Evolutionary conservation across 345 rosid genomes (phyloP).

Genomic region (Pistacia vera): DNA sequence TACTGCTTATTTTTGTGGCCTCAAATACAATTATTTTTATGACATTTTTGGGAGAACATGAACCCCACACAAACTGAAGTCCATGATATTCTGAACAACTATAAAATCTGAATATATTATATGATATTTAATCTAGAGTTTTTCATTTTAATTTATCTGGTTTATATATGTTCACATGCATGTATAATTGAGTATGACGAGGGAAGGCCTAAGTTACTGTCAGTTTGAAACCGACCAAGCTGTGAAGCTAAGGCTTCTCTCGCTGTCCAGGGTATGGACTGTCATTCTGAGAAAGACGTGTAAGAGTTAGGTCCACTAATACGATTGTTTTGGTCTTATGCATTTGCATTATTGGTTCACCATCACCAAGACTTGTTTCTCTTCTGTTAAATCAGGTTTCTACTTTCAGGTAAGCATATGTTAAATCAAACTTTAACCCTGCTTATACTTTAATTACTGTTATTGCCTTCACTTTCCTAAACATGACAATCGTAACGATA

Average conservation of each 20-base stretch:
- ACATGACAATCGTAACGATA: not conserved
- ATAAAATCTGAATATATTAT: too few relatives aligned
- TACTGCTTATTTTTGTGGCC: too few relatives aligned
- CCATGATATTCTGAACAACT: too few relatives aligned
- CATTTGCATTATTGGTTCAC: not conserved
- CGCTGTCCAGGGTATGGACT: not conserved
- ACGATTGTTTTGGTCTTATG: not conserved
- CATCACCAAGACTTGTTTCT: too few relatives aligned
- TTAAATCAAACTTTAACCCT: not conserved
- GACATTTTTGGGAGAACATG: too few relatives aligned
- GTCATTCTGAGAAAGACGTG: not conserved
- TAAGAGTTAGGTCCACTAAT: constrained; percentile 10
- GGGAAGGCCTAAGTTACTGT: not conserved
- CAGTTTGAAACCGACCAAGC: constrained; percentile 14
- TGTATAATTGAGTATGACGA: not conserved
- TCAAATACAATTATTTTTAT: too few relatives aligned
- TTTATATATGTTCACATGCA: not conserved
- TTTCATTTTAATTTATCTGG: too few relatives aligned
- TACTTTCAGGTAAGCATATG: not conserved
- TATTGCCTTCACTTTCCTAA: not conserved
- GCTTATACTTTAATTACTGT: not conserved
- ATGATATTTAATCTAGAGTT: too few relatives aligned
- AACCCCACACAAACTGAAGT: too few relatives aligned
- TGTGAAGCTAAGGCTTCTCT: not conserved
- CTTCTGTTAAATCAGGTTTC: not conserved